A percentile compares a stretch with the other conserved stretches of the same genome.
Conservation (phyloP, 129 eudicot species). For the Artemisia tridentata region DNA sequence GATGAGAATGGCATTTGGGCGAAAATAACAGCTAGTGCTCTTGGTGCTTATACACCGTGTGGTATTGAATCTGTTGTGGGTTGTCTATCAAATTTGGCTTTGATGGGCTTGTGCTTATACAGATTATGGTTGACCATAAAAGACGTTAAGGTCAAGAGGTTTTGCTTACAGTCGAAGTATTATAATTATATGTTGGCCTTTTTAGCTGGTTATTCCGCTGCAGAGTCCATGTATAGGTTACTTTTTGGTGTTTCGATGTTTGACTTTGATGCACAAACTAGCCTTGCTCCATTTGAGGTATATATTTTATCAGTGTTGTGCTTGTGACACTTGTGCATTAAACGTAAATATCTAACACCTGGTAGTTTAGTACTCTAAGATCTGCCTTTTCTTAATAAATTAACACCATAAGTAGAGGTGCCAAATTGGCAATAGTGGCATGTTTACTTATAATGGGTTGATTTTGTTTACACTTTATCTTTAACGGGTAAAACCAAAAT, state of each 20-base stretch:
- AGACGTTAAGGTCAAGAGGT: slow-evolving; percentile 42
- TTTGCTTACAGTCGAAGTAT: slow-evolving; percentile 44
- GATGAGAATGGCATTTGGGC: slow-evolving; percentile 66
- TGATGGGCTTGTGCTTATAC: slow-evolving; percentile 51
- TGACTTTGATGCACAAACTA: slow-evolving; percentile 48
- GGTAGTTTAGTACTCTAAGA: not conserved
- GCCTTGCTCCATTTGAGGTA: slow-evolving; percentile 74
- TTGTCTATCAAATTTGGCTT: slow-evolving; percentile 48
- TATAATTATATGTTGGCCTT: slow-evolving; percentile 49
- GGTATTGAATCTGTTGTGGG: slow-evolving; percentile 49
- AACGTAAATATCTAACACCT: not conserved
- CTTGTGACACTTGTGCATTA: not conserved
- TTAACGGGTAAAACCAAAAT: too few species aligned
- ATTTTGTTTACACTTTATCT: too few species aligned
- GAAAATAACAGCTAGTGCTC: slow-evolving; percentile 47
- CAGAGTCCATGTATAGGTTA: slow-evolving; percentile 57
- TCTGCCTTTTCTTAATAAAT: slow-evolving; percentile 11
- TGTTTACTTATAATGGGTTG: too few species aligned
- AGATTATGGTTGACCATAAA: slow-evolving; percentile 54
- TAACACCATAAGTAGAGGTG: not conserved
- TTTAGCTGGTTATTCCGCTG: slow-evolving; percentile 55
- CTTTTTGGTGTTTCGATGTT: slow-evolving; percentile 45
- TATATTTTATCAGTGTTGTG: slow-evolving; percentile 15
- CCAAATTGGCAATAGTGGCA: too few species aligned
- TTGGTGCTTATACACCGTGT: slow-evolving; percentile 80